Conservation (phyloP, 2,329 filamentous ascomycete species). For the Polytolypa hystricis region DNA sequence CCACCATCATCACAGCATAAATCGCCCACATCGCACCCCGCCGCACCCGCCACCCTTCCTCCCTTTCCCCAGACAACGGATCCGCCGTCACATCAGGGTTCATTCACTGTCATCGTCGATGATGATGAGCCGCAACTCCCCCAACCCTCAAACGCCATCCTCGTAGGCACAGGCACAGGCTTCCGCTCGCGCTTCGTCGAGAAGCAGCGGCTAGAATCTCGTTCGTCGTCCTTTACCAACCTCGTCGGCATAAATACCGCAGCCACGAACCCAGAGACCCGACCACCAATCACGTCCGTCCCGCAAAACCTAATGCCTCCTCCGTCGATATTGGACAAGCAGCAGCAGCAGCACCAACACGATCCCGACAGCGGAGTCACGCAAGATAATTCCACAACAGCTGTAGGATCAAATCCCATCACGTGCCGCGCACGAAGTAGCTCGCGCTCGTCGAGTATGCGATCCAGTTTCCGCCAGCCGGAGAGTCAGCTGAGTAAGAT, state of each 20-base stretch:
- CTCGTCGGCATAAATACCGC: neutral
- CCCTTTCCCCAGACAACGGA: no score
- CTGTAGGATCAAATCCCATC: neutral
- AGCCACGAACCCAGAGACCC: neutral
- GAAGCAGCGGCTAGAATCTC: conserved; percentile 16
- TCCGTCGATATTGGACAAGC: no score
- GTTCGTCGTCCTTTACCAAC: conserved; percentile 11
- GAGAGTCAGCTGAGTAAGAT: conserved; percentile 18
- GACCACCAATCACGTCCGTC: neutral
- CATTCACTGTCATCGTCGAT: no score
- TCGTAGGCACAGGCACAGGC: conserved; percentile 28
- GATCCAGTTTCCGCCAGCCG: conserved; percentile 10
- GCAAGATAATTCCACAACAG: no score
- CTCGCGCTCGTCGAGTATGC: neutral
- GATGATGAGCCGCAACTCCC: conserved; percentile 4
- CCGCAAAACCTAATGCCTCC: no score
- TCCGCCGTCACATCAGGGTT: conserved; percentile 7
- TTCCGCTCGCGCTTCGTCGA: conserved; percentile 30
- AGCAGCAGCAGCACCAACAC: no score
- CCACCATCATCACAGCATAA: no score
- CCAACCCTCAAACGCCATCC: conserved; percentile 12
- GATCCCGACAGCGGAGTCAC: conserved; percentile 1
- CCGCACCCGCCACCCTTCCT: neutral
- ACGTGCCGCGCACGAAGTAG: neutral
- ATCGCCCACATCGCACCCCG: conserved; percentile 1